Evolutionary conservation across 345 rosid species (phyloP).

Genomic region (Moricandia moricandioides): DNA sequence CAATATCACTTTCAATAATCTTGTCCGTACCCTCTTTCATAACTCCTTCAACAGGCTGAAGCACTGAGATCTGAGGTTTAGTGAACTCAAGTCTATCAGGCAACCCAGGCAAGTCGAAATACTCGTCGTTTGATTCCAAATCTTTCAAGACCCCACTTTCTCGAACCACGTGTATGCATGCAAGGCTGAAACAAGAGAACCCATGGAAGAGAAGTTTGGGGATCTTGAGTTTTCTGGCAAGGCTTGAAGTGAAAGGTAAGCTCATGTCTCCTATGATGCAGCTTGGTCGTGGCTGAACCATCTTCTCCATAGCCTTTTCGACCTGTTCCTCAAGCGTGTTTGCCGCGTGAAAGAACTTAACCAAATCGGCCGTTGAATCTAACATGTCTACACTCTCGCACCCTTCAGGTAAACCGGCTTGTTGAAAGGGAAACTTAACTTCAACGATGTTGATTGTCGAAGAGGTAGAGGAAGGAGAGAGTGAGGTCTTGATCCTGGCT

Average conservation of each 20-base stretch:
- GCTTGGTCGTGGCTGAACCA: conserved; percentile 36
- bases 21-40: background rate
- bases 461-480: conserved; percentile 17
- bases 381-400: conserved; percentile 41
- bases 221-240: conserved; percentile 40
- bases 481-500: conserved; percentile 22
- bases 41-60: background rate
- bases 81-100: conserved; percentile 34
- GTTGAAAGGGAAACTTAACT: conserved; percentile 29
- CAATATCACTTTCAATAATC: conserved; percentile 15
- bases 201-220: conserved; percentile 49
- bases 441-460: conserved; percentile 26
- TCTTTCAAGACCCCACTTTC: conserved; percentile 23
- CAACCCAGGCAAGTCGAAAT: conserved; percentile 15
- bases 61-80: conserved; percentile 24
- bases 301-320: conserved; percentile 23
- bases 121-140: conserved; percentile 16
- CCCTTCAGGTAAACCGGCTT: conserved; percentile 42
- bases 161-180: conserved; percentile 17
- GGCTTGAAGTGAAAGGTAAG: conserved; percentile 32
- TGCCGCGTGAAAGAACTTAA: conserved; percentile 32
- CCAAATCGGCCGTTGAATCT: conserved; percentile 6
- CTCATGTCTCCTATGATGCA: conserved; percentile 48
- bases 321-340: conserved; percentile 31
- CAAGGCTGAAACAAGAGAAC: conserved; percentile 38